These are phyloP conservation scores for Tanacetum coccineum DNA, from an alignment of 129 eudicot genomes.

Conservation along the genomic window DNA sequence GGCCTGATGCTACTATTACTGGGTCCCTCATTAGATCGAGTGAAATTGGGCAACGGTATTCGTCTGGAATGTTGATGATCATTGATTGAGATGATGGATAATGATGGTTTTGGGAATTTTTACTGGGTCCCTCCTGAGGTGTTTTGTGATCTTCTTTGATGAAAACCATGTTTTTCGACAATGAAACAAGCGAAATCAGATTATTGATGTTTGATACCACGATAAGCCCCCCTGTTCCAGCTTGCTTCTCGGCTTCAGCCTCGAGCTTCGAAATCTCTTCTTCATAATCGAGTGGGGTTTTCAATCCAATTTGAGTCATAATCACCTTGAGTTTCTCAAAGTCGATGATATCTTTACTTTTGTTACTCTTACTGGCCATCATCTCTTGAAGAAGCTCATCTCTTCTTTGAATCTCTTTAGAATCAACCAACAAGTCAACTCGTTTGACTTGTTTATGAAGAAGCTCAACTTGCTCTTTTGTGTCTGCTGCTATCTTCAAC, in stretches of 20 bases:
- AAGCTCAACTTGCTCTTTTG: constrained; percentile 82
- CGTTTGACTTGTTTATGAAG: constrained; percentile 82
- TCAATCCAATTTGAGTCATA: constrained; percentile 54
- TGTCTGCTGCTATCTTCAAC: constrained; percentile 54
- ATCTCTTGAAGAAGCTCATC: constrained; percentile 56
- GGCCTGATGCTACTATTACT: constrained; percentile 88
- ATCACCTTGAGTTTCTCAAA: constrained; percentile 39
- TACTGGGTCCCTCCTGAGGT: constrained; percentile 26
- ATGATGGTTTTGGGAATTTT: constrained; percentile 26
- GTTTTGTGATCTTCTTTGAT: constrained; percentile 31
- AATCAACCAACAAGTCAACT: constrained; percentile 49
- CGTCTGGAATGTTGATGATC: constrained; percentile 62
- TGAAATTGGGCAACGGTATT: constrained; percentile 82
- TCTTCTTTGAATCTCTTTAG: constrained; percentile 51
- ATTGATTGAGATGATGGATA: constrained; percentile 48
- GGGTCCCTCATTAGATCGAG: constrained; percentile 87
- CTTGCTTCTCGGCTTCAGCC: constrained; percentile 72
- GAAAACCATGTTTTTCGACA: constrained; percentile 51
- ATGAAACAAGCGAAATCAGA: constrained; percentile 66
- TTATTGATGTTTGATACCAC: constrained; percentile 75
- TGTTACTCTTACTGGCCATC: constrained; percentile 41
- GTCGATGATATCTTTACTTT: constrained; percentile 46
- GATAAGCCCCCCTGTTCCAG: constrained; percentile 86
- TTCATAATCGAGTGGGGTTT: constrained; percentile 49
- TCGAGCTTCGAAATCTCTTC: constrained; percentile 77